Evolutionary conservation across 2,329 filamentous ascomycete genomes (phyloP).

Genomic region (Cylindrodendrum hubeiense): DNA sequence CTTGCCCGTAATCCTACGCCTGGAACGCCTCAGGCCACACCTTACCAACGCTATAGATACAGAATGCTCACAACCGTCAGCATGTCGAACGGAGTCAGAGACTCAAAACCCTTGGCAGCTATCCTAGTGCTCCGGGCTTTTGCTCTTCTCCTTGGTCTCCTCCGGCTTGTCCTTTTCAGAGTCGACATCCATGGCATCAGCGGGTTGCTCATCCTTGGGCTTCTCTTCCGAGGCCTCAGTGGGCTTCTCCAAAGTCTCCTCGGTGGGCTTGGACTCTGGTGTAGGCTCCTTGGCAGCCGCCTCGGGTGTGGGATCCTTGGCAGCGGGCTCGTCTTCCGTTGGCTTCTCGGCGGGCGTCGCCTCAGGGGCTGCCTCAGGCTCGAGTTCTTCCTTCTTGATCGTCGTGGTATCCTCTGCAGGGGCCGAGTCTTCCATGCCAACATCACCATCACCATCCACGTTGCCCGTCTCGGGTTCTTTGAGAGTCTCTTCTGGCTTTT

Average conservation of each 20-base stretch:
- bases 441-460: constrained; percentile 62
- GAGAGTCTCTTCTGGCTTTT: constrained; percentile 47
- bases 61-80: constrained; percentile 29
- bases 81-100: constrained; percentile 23
- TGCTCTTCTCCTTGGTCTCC: constrained; percentile 44
- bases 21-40: constrained; percentile 42
- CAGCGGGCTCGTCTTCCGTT: constrained; percentile 28
- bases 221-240: constrained; percentile 27
- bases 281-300: constrained; percentile 28
- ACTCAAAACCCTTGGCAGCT: constrained; percentile 7
- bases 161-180: constrained; percentile 46
- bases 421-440: constrained; percentile 61
- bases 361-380: constrained; percentile 35
- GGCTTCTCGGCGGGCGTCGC: constrained; percentile 32
- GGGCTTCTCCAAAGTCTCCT: constrained; percentile 37
- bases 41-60: constrained; percentile 33
- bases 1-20: constrained; percentile 38
- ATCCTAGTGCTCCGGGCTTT: constrained; percentile 39
- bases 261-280: constrained; percentile 32
- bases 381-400: constrained; percentile 42
- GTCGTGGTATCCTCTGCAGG: constrained; percentile 39
- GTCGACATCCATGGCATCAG: constrained; percentile 52
- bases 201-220: constrained; percentile 34
- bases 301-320: constrained; percentile 24
- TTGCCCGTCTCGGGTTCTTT: constrained; percentile 41